Percentiles rank a stretch among this genome's conserved stretches.
phyloP scores from a whole-genome alignment of 225 moss, liverwort and hornwort species.

The Anthoceros angustus region DNA sequence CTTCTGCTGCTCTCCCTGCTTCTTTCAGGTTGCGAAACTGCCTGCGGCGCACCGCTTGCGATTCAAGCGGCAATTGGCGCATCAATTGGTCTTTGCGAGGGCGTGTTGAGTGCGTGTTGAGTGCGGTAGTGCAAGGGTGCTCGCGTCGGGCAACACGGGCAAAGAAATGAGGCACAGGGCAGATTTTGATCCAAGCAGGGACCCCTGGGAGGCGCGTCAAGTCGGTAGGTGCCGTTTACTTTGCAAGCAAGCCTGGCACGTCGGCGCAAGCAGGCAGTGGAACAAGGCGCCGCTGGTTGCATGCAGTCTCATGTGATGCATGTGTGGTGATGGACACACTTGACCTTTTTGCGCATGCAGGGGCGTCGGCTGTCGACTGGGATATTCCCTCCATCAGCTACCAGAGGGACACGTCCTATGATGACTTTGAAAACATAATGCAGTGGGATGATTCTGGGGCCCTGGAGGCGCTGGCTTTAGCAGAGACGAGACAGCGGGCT shows the following conservation, averaged over 20 bases:
- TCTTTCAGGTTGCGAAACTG: too few species aligned
- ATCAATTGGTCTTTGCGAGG: too few species aligned
- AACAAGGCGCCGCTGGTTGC: background rate
- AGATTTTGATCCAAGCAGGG: background rate
- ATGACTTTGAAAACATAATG: background rate
- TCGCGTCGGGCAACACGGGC: too few species aligned
- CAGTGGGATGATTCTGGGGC: slow-evolving; percentile 4
- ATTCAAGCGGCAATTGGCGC: too few species aligned
- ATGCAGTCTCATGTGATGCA: background rate
- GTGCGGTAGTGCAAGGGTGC: too few species aligned
- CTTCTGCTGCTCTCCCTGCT: too few species aligned
- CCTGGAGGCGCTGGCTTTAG: background rate
- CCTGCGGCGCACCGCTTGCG: too few species aligned
- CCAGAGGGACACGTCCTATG: background rate
- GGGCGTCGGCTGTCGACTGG: background rate
- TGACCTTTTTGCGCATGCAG: background rate
- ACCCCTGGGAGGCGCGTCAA: background rate
- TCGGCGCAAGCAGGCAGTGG: too few species aligned
- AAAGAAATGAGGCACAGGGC: background rate
- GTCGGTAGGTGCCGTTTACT: background rate
- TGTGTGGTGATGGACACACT: background rate
- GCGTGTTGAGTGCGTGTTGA: too few species aligned
- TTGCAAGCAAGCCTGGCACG: background rate
- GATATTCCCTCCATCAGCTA: background rate
- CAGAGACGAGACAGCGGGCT: background rate